Conservation (phyloP, 345 rosid species). For the Populus euphratica region DNA sequence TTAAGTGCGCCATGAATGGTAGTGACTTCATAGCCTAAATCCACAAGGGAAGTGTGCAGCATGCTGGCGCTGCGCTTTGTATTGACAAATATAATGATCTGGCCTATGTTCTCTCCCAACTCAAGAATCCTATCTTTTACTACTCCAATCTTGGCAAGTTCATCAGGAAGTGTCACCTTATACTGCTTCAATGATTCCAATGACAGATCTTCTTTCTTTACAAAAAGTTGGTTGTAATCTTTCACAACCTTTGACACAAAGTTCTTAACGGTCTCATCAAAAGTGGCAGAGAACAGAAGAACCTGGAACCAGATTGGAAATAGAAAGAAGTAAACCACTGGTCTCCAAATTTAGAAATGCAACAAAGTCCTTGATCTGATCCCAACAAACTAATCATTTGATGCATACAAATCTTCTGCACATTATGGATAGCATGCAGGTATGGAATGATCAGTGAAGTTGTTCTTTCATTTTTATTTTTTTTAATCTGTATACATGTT, state of each 20-base stretch:
- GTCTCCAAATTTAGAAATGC: neutral
- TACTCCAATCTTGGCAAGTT: conserved; percentile 59
- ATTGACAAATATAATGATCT: conserved; percentile 74
- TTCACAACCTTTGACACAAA: conserved; percentile 54
- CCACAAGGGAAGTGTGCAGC: conserved; percentile 60
- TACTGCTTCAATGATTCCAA: conserved; percentile 86
- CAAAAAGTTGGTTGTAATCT: conserved; percentile 81
- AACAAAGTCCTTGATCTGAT: neutral
- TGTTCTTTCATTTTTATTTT: too few relatives aligned
- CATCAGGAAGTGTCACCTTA: conserved; percentile 82
- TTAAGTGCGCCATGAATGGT: conserved; percentile 66
- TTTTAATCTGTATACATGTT: too few relatives aligned
- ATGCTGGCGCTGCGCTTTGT: conserved; percentile 55
- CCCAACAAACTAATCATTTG: too few relatives aligned
- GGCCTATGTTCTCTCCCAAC: conserved; percentile 76
- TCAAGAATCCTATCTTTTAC: conserved; percentile 83
- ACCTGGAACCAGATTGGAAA: conserved; percentile 40
- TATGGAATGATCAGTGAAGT: too few relatives aligned
- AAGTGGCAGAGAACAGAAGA: conserved; percentile 92
- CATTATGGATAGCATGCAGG: too few relatives aligned
- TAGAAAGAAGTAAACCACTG: neutral
- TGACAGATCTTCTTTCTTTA: conserved; percentile 82
- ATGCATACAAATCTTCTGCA: too few relatives aligned
- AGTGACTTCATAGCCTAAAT: conserved; percentile 77
- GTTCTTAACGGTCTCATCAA: conserved; percentile 72